Evolutionary conservation across 1,284 basidiomycete species (phyloP).

Genomic region (Sporisorium iseilematis-ciliati): DNA sequence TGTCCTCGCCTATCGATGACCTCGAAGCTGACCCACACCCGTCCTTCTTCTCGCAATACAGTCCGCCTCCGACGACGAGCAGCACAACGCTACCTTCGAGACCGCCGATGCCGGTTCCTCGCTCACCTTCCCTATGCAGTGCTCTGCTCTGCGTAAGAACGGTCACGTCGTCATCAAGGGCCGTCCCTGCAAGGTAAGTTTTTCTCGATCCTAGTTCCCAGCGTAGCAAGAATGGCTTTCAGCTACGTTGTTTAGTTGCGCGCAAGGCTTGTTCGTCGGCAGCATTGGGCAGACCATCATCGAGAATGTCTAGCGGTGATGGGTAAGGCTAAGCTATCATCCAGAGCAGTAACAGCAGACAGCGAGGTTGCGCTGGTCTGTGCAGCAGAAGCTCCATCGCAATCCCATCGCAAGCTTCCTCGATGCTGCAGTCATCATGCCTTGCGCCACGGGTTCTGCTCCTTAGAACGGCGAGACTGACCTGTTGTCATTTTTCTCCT

Average conservation of each 20-base stretch:
- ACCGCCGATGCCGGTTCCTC: constrained; percentile 72
- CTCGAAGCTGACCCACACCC: not conserved
- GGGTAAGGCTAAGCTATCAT: too few species aligned
- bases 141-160: constrained; percentile 90
- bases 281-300: not conserved
- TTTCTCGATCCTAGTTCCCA: not conserved
- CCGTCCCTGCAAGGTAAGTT: constrained; percentile 86
- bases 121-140: constrained; percentile 80
- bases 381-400: not conserved
- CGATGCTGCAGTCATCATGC: not conserved
- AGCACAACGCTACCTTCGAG: constrained; percentile 91
- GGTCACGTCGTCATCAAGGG: constrained; percentile 98
- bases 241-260: not conserved
- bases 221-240: too few species aligned
- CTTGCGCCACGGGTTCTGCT: not conserved
- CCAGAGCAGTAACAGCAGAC: too few species aligned
- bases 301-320: too few species aligned
- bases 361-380: not conserved
- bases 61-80: constrained; percentile 78
- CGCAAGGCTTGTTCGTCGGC: not conserved
- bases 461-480: constrained; percentile 3
- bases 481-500: not conserved
- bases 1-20: not conserved
- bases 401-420: not conserved
- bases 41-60: constrained; percentile 4